A percentile compares a stretch with the other conserved stretches of the same genome.
These are phyloP conservation scores for Sphaerosporella brunnea DNA, from an alignment of 495 filamentous ascomycete species.

Conservation along the genomic window DNA sequence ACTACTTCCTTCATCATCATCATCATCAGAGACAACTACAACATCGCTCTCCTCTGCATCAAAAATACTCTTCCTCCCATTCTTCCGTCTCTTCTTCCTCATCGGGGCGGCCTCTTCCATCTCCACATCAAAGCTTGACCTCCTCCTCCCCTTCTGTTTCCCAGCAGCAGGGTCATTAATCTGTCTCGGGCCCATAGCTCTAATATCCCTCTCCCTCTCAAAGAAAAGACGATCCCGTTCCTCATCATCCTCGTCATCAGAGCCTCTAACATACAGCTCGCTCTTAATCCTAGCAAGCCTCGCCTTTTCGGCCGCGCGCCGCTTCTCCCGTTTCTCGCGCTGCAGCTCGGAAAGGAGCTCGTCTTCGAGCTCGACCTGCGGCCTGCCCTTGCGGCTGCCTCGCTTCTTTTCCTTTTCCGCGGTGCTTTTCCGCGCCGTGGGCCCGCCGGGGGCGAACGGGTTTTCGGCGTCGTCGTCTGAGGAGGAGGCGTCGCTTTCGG, in stretches of 20 bases:
- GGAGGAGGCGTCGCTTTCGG: constrained; percentile 40
- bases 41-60: constrained; percentile 36
- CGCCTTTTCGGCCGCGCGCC: constrained; percentile 27
- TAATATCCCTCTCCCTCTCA: constrained; percentile 18
- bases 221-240: constrained; percentile 24
- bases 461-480: constrained; percentile 41
- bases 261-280: constrained; percentile 48
- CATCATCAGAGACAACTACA: too few relatives aligned
- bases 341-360: constrained; percentile 28
- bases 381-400: constrained; percentile 28
- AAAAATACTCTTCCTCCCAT: not conserved
- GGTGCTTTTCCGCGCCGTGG: constrained; percentile 28
- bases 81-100: constrained; percentile 21
- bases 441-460: constrained; percentile 53
- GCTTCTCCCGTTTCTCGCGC: constrained; percentile 27
- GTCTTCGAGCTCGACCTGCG: constrained; percentile 29
- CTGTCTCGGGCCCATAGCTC: constrained; percentile 2
- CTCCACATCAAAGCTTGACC: not conserved
- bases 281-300: constrained; percentile 55
- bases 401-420: constrained; percentile 32
- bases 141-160: not conserved
- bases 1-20: too few relatives aligned
- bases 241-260: constrained; percentile 26
- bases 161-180: not conserved
- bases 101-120: constrained; percentile 29